Conservation (phyloP, 148 eudicot species). For the Fagopyrum esculentum region DNA sequence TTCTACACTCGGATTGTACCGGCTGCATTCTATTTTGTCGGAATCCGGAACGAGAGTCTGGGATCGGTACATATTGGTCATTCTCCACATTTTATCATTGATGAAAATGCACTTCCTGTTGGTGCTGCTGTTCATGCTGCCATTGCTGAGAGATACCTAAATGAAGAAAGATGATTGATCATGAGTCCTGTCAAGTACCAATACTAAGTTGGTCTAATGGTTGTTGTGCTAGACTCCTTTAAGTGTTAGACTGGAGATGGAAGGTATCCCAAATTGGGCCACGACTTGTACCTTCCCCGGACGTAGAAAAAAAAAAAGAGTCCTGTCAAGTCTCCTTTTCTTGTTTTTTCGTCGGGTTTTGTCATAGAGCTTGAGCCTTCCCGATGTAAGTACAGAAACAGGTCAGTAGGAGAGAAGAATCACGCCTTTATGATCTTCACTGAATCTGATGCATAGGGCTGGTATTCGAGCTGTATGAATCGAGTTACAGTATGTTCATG, state of each 20-base stretch:
- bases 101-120: slow-evolving; percentile 53
- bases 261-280: too few species aligned
- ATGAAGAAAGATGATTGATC: slow-evolving; percentile 18
- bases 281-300: too few species aligned
- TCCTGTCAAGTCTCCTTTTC: background rate
- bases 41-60: slow-evolving; percentile 53
- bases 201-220: too few species aligned
- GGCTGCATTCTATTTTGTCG: slow-evolving; percentile 58
- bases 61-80: slow-evolving; percentile 56
- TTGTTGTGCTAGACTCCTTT: too few species aligned
- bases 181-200: background rate
- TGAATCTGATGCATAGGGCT: background rate
- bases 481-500: too few species aligned
- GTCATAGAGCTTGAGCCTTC: slow-evolving; percentile 1
- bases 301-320: too few species aligned
- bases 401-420: background rate
- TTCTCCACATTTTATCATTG: slow-evolving; percentile 69
- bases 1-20: slow-evolving; percentile 61
- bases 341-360: background rate
- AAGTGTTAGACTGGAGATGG: too few species aligned
- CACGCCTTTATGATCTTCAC: background rate
- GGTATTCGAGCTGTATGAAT: background rate
- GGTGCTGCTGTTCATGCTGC: slow-evolving; percentile 86
- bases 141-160: slow-evolving; percentile 67
- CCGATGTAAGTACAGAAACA: background rate